Evolutionary conservation across 2,329 filamentous ascomycete species (phyloP), one percentile per base, ranked within the genome.

Genomic region (Calonectria henricotiae): DNA sequence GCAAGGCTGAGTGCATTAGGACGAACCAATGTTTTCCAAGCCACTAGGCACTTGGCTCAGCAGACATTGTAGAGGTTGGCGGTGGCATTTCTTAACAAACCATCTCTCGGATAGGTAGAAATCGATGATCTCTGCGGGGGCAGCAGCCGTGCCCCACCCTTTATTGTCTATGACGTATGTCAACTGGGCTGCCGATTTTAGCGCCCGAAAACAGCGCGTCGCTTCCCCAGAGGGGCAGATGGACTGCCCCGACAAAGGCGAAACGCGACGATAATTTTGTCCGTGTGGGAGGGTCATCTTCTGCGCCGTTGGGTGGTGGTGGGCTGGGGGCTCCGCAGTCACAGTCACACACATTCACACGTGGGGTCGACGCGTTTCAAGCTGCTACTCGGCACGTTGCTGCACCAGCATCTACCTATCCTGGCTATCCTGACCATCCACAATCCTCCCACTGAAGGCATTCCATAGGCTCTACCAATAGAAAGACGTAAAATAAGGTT

Each of bases 51-150:
- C 51, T 58, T 55, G 51, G 51, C 51, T 55, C 20, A 30, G 30
- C 35, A 32, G 32, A 37, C 51, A 58, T 58, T 58, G 32, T 11
- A 39, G 35, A 58, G 20, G 51, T 58, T 58, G 35, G 35, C 32
- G 20, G 35, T 37, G 51, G 51, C 51, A 39, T 32, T 32, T 51
- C 35, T 37, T 30, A 15, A 7, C 32, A 13, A 23, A 37, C 51
- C 35, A 58, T 58, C 51, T 13, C 51, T 25, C 39, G 51, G 32
- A 58, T 17, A 37, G 51, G 20, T n/a, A 41, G 35, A 27, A 58
- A 58, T 37, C 30, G 51, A 58, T 25, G 51, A 58, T 58, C 51
- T 58, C 32, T 58, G 51, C 32, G 51, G 51, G 51, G 51, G 20
- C 51, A 13, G 35, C 5, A 9, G 32, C 51, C 51, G 11, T 58